Base-by-base conservation (phyloP, 2,329 filamentous ascomycete genomes). In the Didymella pomorum region DNA sequence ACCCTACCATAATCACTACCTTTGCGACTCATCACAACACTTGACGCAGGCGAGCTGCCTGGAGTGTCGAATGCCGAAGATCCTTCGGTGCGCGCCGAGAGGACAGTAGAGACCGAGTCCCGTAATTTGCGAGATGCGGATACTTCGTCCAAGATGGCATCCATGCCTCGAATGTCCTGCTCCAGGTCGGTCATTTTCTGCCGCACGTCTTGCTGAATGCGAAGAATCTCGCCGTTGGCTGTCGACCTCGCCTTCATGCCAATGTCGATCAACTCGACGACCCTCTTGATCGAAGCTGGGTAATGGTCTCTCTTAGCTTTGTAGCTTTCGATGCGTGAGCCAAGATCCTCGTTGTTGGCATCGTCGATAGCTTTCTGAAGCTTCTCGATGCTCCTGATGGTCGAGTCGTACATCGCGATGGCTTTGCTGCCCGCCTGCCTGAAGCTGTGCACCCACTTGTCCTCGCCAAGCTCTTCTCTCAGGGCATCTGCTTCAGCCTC, bases 291-390 rank as follows among this genome's bases (percentile, higher is more conserved):
- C 1, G 95, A 94, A 10, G 93, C 92, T 1, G 93, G 90, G 71
- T 98, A 99, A 75, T 98, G 94, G 58, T 87, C 87, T 77, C 94
- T 96, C 82, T 98, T 99, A 42, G 91, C 92, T 74, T 97, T 93
- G 75, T 97, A 99, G 68, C 86, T 96, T 76, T 97, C 93, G 41
- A 96, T 88, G 76, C 93, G 94, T 12, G 88, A 62, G 14, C 65
- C 61, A 5, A 76, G 66, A 52, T 77, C 89, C 58, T 92, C 78
- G 64, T 95, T 89, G 69, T 89, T 83, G 8, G 88, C 89, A 11
- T 86, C 83, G 58, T 96, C 91, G 16, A 97, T 82, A 4, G 87
- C 88, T 71, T 97, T 92, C 62, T 86, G 88, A 33, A 99, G 83
- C 78, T 96, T 96, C 45, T 82, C 79, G 58, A 96, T 87, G 73